phyloP scores from a whole-genome alignment of 2,329 filamentous ascomycete species.

The Chaetomium olivaceum region DNA sequence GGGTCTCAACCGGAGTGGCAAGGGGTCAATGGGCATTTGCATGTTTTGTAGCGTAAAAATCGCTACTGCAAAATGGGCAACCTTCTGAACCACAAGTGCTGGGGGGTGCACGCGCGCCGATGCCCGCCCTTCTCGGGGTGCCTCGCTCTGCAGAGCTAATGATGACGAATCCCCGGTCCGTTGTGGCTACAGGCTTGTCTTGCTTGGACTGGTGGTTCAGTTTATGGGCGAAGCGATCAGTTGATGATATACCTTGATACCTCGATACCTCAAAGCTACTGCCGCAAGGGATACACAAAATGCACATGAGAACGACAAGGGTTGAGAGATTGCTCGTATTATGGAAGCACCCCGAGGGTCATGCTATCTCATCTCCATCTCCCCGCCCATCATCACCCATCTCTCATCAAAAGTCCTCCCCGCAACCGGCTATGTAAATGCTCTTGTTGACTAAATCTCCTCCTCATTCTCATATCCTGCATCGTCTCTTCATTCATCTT shows the following conservation, averaged over 20 bases:
- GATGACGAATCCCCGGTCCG: slow-evolving; percentile 7
- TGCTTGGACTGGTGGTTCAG: slow-evolving; percentile 11
- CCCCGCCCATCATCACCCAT: neutral
- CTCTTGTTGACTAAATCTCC: neutral
- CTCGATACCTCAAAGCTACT: neutral
- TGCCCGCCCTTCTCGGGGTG: slow-evolving; percentile 21
- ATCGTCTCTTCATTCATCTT: slow-evolving; percentile 5
- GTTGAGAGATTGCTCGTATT: neutral
- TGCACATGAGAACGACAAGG: neutral
- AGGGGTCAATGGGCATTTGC: slow-evolving; percentile 59
- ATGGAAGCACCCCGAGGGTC: slow-evolving; percentile 3
- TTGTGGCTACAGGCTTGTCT: neutral
- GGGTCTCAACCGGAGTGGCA: slow-evolving; percentile 62
- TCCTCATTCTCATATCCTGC: slow-evolving; percentile 12
- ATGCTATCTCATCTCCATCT: neutral
- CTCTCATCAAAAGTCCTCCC: neutral
- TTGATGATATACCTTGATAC: slow-evolving; percentile 5
- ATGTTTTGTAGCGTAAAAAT: slow-evolving; percentile 56
- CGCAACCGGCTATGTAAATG: slow-evolving; percentile 6
- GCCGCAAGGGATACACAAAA: neutral
- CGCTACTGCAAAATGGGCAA: slow-evolving; percentile 39
- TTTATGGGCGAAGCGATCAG: neutral
- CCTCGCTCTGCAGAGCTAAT: slow-evolving; percentile 22
- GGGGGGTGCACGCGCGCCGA: slow-evolving; percentile 28
- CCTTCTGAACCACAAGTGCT: slow-evolving; percentile 35